Percentiles rank a stretch among this genome's conserved stretches.
Evolutionary conservation across 495 filamentous ascomycete genomes (phyloP).

Genomic region (Aspergillus nanangensis): DNA sequence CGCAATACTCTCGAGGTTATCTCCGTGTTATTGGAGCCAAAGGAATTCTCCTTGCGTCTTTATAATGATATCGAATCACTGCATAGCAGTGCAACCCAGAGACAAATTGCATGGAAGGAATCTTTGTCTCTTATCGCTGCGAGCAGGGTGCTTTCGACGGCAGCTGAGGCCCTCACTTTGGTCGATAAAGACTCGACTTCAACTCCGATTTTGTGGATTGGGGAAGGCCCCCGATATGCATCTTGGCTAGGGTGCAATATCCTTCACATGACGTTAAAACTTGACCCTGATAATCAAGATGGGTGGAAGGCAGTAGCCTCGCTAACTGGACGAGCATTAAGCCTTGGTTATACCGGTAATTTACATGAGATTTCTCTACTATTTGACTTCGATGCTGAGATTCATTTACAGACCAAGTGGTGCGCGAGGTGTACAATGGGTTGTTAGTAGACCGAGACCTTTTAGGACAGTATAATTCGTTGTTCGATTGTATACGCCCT

Average conservation of each 20-base stretch:
- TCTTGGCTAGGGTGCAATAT: constrained; percentile 77
- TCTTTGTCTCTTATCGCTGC: constrained; percentile 60
- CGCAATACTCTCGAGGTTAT: constrained; percentile 41
- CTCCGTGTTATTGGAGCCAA: constrained; percentile 51
- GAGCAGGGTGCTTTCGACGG: constrained; percentile 65
- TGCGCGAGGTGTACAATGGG: constrained; percentile 42
- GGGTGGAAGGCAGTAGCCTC: constrained; percentile 52
- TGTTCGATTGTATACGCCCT: constrained; percentile 45
- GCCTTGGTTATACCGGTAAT: constrained; percentile 71
- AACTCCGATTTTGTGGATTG: constrained; percentile 55
- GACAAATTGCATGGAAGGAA: constrained; percentile 61
- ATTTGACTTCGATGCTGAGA: constrained; percentile 13
- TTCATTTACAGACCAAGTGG: constrained; percentile 48
- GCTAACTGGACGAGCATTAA: constrained; percentile 60
- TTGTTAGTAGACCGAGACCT: constrained; percentile 35
- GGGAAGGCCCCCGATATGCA: constrained; percentile 59
- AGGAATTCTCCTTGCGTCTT: constrained; percentile 49
- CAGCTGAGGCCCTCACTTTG: constrained; percentile 70
- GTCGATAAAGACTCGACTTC: constrained; percentile 25
- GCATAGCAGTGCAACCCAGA: constrained; percentile 28
- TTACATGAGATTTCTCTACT: not conserved
- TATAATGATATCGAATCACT: constrained; percentile 42
- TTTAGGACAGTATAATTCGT: constrained; percentile 24
- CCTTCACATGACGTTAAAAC: constrained; percentile 41
- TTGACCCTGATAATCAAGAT: constrained; percentile 31